Base-by-base conservation (phyloP, 2,329 filamentous ascomycete genomes). In the Monosporascus cannonballus region DNA sequence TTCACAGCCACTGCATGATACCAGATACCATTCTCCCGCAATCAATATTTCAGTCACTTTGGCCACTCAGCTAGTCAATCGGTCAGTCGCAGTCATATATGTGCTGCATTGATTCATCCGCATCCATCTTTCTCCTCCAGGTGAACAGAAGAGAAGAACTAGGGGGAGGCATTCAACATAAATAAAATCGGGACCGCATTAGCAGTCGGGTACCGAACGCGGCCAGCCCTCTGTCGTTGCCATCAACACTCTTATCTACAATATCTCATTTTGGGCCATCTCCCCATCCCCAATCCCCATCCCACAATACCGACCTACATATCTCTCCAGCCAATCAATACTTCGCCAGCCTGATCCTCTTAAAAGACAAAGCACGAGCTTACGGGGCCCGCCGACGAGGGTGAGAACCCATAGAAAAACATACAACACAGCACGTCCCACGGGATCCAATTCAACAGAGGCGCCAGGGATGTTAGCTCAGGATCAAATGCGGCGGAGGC, bases 401-500 rank as follows among this genome's bases (percentile, higher is more conserved):
- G 30, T 3, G 30, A 39, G 39, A 18, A 42, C 11, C 39, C 11
- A 42, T 11, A 5, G 3, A 14, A 11, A 11, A 34, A 34, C 11
- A 34, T 18, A 41, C 38, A 18, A 41, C 17, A 11, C 38, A 41
- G 7, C 18, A 41, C 38, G 38, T n/a, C 38, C 30, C 30, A 14
- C 30, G 9, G 9, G 30, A 34, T 34, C 30, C 30, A 34, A 34
- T 34, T 34, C 30, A 34, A 14, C 4, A 34, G 30, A 42, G 18
- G 9, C n/a, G 9, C 7, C 9, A 20, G 9, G 39, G 39, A 69
- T 69, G 67, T 56, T 67, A 49, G 64, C 60, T 25, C 65, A 66
- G 46, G 62, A 64, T 50, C 64, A 66, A 56, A 58, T 64, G 47
- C 56, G 60, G 53, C 57, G 65, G 56, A 59, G 58, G 47, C 63